phyloP scores from a whole-genome alignment of 208 protist genomes.

The Acanthamoeba lenticulata region DNA sequence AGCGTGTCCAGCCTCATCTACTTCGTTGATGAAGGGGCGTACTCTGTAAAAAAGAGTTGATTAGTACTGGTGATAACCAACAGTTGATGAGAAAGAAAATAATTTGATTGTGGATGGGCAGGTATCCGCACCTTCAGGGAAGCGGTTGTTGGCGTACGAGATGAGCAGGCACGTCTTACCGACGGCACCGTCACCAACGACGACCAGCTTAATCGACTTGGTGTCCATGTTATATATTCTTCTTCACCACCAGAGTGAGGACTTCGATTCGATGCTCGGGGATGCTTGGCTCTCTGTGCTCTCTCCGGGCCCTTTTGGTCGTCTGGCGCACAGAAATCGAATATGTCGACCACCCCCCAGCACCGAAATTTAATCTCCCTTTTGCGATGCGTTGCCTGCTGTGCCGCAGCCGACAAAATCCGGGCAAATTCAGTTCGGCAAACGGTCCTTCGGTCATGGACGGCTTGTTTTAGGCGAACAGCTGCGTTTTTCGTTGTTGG shows the following conservation, averaged over 20 bases:
- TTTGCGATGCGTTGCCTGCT: background rate
- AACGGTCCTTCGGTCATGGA: too few species aligned
- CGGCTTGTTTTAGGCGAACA: too few species aligned
- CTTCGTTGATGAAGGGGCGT: too few species aligned
- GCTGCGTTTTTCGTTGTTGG: too few species aligned
- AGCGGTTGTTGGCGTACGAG: slow-evolving; percentile 88
- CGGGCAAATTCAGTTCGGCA: background rate
- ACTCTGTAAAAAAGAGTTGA: too few species aligned
- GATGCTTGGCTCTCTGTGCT: background rate
- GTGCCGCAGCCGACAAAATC: background rate
- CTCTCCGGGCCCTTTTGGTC: background rate
- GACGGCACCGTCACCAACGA: slow-evolving; percentile 90
- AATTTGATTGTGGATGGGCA: background rate
- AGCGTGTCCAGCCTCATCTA: too few species aligned
- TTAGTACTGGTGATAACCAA: too few species aligned
- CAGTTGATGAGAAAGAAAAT: background rate
- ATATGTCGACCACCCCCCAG: background rate
- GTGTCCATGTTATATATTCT: slow-evolving; percentile 42
- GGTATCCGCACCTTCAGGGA: slow-evolving; percentile 79
- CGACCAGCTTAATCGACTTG: slow-evolving; percentile 85
- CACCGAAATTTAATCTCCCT: background rate
- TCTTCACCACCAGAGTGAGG: background rate
- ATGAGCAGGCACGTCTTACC: slow-evolving; percentile 91
- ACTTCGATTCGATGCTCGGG: background rate
- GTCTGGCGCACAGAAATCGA: background rate